A percentile compares a stretch with the other conserved stretches of the same genome.
These are phyloP conservation scores for Colletotrichum siamense DNA, from an alignment of 2,329 filamentous ascomycete species.

Conservation along the genomic window DNA sequence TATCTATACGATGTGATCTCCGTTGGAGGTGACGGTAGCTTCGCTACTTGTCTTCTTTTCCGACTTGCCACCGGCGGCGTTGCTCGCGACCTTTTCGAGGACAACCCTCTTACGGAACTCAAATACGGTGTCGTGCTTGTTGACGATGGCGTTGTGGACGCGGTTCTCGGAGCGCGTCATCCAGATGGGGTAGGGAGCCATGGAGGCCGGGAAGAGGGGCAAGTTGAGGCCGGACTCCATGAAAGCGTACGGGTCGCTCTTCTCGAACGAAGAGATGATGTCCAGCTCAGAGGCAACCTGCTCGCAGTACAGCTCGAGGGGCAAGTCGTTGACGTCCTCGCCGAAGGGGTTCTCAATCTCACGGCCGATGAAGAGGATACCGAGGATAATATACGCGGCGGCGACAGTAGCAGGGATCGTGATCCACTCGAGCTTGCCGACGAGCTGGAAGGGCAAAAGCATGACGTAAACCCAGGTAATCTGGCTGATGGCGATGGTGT, in stretches of 20 bases:
- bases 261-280: constrained; percentile 59
- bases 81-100: constrained; percentile 11
- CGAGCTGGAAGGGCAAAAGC: constrained; percentile 82
- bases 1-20: constrained; percentile 11
- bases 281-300: constrained; percentile 78
- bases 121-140: constrained; percentile 35
- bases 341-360: constrained; percentile 90
- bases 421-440: constrained; percentile 68
- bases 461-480: constrained; percentile 87
- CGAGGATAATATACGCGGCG: constrained; percentile 83
- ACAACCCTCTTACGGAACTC: constrained; percentile 23
- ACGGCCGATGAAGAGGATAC: constrained; percentile 74
- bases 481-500: constrained; percentile 83
- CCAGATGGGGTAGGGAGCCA: constrained; percentile 41
- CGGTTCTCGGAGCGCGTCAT: constrained; percentile 45
- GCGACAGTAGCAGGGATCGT: constrained; percentile 78
- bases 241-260: constrained; percentile 34
- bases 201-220: constrained; percentile 61
- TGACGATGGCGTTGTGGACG: constrained; percentile 43
- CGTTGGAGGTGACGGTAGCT: constrained; percentile 5
- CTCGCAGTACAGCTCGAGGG: constrained; percentile 77
- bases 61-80: not conserved
- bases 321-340: constrained; percentile 81
- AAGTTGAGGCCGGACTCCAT: constrained; percentile 47
- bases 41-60: constrained; percentile 19